Evolutionary conservation across 2,329 filamentous ascomycete genomes (phyloP).

Genomic region (Amphichorda felina): DNA sequence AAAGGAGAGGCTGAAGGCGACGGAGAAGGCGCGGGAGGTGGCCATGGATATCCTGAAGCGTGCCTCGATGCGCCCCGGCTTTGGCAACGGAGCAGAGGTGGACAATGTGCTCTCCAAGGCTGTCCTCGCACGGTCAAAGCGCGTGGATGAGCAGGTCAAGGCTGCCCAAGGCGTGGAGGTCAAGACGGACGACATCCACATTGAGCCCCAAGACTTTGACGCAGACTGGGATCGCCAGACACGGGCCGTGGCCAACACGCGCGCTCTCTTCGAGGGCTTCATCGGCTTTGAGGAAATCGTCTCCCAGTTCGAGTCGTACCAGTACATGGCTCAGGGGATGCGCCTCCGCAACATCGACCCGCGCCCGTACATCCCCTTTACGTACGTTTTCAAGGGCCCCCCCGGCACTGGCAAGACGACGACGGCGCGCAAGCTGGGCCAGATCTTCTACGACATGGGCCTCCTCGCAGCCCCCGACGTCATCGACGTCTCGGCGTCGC

Average conservation of each 20-base stretch:
- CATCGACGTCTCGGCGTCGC: constrained; percentile 53
- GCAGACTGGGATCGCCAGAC: constrained; percentile 41
- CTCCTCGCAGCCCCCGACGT: constrained; percentile 50
- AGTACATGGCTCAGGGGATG: constrained; percentile 39
- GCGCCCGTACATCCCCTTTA: constrained; percentile 43
- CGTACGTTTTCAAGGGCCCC: constrained; percentile 53
- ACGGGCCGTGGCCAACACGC: constrained; percentile 29
- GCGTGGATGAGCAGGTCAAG: constrained; percentile 27
- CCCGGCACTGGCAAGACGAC: constrained; percentile 63
- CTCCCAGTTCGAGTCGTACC: constrained; percentile 40
- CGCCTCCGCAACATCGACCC: constrained; percentile 40
- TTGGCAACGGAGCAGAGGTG: constrained; percentile 6
- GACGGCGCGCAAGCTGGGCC: constrained; percentile 57
- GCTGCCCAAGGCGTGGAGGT: constrained; percentile 31
- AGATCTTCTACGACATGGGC: constrained; percentile 64
- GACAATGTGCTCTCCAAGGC: constrained; percentile 27
- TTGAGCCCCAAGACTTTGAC: constrained; percentile 37
- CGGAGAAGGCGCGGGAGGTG: constrained; percentile 26
- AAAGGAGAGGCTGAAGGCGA: constrained; percentile 29
- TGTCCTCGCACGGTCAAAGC: constrained; percentile 2
- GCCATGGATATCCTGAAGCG: constrained; percentile 19
- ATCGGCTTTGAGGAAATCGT: constrained; percentile 49
- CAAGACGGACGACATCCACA: constrained; percentile 12
- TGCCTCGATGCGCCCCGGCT: constrained; percentile 20
- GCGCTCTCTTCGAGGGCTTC: constrained; percentile 43